Evolutionary conservation across 2,329 filamentous ascomycete genomes (phyloP), one percentile per base, ranked within the genome.

Genomic region (Diplocarpon rosae): DNA sequence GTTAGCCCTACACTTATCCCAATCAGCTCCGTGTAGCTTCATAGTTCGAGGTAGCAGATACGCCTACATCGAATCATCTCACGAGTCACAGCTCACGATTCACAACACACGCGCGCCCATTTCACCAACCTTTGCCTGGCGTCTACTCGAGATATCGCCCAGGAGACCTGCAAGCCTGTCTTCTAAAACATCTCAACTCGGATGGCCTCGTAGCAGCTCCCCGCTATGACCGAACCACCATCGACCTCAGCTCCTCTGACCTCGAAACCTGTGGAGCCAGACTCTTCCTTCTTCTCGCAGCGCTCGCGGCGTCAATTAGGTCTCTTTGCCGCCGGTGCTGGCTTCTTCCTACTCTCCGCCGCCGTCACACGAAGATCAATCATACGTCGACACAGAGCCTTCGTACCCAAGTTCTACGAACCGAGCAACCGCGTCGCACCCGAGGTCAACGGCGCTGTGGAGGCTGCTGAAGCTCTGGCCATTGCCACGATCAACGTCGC

Each of bases 401-500:
- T 76, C 11, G 66, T 76, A 32, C 88, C 89, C 10, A 75, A 73
- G 37, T 90, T 83, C 68, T 94, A 83, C 71, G 68, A 76, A 12
- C 76, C 73, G 36, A 80, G 75, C 62, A 76, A 76, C 54, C 64
- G 69, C 52, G 35, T 63, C 66, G 70, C 63, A 63, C 62, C 59
- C 63, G 41, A 69, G 36, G 71, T 77, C 24, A 82, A 81, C 57
- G 79, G 80, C 7, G 72, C 77, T 1, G 62, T 83, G 32, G 81
- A 95, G 51, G 90, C 90, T 1, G 66, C 83, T 29, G 84, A 94
- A 64, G 90, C 90, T 0, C 69, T 98, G 16, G 84, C 81, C 39
- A 69, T 95, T 30, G 92, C 90, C 0, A 95, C 89, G 0, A 72
- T 95, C 55, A 95, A 95, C 56, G 85, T 92, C 11, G 59, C 80